Conservation (phyloP, 257 asterid genomes). For the Sherardia arvensis region DNA sequence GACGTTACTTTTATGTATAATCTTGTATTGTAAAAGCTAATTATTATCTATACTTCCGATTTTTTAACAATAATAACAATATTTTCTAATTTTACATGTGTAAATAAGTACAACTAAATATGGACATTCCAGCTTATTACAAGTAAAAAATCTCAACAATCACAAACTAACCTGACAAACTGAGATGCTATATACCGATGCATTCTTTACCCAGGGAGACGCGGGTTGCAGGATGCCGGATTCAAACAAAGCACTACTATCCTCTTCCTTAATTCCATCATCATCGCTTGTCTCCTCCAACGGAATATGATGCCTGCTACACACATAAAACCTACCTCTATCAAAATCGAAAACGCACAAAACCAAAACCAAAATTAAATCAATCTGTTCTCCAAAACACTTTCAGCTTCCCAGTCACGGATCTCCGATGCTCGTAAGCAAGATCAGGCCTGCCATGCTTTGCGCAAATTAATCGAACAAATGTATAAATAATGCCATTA, state of each 20-base stretch:
- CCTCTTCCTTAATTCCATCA: conserved; percentile 69
- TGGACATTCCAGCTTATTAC: conserved; percentile 63
- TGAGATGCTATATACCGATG: conserved; percentile 57
- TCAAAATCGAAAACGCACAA: not conserved
- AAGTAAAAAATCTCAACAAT: conserved; percentile 30
- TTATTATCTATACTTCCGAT: no score
- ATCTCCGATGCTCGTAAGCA: conserved; percentile 59
- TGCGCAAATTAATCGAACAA: no score
- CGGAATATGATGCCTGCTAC: conserved; percentile 75
- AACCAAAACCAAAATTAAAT: conserved; percentile 20
- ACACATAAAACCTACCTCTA: conserved; percentile 64
- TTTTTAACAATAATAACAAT: no score
- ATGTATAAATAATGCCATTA: no score
- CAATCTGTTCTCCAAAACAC: conserved; percentile 16
- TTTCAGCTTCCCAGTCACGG: no score
- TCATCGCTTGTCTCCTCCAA: conserved; percentile 50
- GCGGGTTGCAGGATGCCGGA: conserved; percentile 70
- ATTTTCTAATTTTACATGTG: no score
- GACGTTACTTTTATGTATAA: no score
- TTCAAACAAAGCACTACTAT: conserved; percentile 68
- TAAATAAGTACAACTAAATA: no score
- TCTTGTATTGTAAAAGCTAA: no score
- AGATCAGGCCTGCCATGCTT: no score
- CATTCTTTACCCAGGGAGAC: conserved; percentile 39
- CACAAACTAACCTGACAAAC: conserved; percentile 35